Conservation (phyloP, 2,329 filamentous ascomycete species). For the Exophiala aquamarina region DNA sequence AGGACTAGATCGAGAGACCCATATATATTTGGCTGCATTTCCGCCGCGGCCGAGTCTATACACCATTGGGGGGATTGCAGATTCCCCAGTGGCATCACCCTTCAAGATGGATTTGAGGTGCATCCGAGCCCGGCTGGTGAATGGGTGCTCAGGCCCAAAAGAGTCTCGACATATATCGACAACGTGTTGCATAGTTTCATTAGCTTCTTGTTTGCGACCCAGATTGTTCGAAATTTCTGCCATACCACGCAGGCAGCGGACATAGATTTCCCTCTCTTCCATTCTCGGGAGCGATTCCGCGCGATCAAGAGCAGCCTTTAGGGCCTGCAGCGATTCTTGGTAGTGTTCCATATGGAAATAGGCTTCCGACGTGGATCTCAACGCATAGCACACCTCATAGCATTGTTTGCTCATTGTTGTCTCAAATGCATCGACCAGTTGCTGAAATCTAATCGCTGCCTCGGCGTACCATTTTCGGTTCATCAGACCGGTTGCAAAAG, state of each 20-base stretch:
- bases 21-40: slow-evolving; percentile 28
- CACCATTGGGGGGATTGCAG: slow-evolving; percentile 27
- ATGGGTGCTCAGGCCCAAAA: slow-evolving; percentile 28
- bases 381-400: slow-evolving; percentile 28
- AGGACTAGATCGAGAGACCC: slow-evolving; percentile 27
- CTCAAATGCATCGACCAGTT: slow-evolving; percentile 28
- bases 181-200: slow-evolving; percentile 27
- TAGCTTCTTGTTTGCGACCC: slow-evolving; percentile 25
- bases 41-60: slow-evolving; percentile 28
- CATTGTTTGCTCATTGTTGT: slow-evolving; percentile 24
- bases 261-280: slow-evolving; percentile 29
- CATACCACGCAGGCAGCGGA: slow-evolving; percentile 26
- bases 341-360: slow-evolving; percentile 28
- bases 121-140: slow-evolving; percentile 27
- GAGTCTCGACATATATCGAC: slow-evolving; percentile 26
- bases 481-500: slow-evolving; percentile 26
- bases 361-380: slow-evolving; percentile 27
- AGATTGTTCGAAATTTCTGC: slow-evolving; percentile 27
- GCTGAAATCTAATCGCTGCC: slow-evolving; percentile 28
- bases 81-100: slow-evolving; percentile 18
- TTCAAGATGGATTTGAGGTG: slow-evolving; percentile 28
- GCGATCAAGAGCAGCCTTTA: slow-evolving; percentile 25
- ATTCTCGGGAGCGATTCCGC: slow-evolving; percentile 18
- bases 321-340: slow-evolving; percentile 21
- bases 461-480: slow-evolving; percentile 26